A percentile compares a stretch with the other conserved stretches of the same genome.
Conservation (phyloP, 352 stramenopile species). For the Phytophthora boehmeriae region DNA sequence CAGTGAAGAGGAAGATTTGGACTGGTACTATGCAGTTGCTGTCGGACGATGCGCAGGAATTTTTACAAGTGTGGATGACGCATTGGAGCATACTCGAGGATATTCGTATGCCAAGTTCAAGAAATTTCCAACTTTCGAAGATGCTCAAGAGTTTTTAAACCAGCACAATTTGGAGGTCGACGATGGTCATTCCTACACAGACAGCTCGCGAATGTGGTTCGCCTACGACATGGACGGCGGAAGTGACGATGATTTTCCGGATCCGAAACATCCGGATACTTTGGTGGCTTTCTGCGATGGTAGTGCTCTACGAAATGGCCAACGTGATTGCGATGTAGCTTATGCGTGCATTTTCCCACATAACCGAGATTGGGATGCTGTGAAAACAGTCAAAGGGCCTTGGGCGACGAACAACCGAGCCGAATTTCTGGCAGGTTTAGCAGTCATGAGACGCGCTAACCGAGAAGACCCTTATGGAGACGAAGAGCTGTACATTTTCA, state of each 20-base stretch:
- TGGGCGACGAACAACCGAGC: slow-evolving; percentile 38
- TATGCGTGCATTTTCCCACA: slow-evolving; percentile 14
- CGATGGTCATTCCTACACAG: slow-evolving; percentile 1
- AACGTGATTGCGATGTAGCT: slow-evolving; percentile 13
- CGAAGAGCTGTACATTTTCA: slow-evolving; percentile 56
- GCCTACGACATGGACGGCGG: not conserved
- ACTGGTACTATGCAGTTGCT: too few relatives aligned
- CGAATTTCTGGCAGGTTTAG: slow-evolving; percentile 43
- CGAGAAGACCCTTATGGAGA: slow-evolving; percentile 29
- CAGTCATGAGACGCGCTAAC: slow-evolving; percentile 57
- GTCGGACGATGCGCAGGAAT: too few relatives aligned
- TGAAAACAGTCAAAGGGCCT: not conserved
- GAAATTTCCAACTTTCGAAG: slow-evolving; percentile 42
- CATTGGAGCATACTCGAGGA: slow-evolving; percentile 44
- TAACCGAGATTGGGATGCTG: not conserved
- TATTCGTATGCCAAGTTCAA: slow-evolving; percentile 45
- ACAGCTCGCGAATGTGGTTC: not conserved
- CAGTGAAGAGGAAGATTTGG: slow-evolving; percentile 31
- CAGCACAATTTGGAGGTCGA: slow-evolving; percentile 9
- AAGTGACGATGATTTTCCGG: slow-evolving; percentile 11
- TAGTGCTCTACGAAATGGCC: slow-evolving; percentile 55
- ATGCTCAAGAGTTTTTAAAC: slow-evolving; percentile 47
- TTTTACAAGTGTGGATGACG: too few relatives aligned
- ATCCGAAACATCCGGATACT: slow-evolving; percentile 43
- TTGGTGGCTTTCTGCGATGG: slow-evolving; percentile 67